A percentile compares a stretch with the other conserved stretches of the same genome.
phyloP scores from a whole-genome alignment of 2,329 filamentous ascomycete species.

The Exophiala aquamarina region DNA sequence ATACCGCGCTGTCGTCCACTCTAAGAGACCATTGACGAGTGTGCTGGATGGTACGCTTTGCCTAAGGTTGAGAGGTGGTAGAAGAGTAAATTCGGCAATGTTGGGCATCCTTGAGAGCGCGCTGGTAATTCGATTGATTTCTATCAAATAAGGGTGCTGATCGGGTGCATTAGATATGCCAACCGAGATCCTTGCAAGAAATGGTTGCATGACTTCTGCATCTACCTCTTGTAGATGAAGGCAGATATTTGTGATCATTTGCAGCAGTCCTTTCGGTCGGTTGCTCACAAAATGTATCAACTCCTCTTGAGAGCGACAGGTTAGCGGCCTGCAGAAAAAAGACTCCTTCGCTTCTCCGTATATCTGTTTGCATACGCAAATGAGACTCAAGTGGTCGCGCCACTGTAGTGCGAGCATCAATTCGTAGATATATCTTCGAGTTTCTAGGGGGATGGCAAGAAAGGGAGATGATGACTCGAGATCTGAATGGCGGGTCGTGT shows the following conservation, averaged over 20 bases:
- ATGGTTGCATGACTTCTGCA: conserved; percentile 11
- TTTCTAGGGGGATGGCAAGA: conserved; percentile 17
- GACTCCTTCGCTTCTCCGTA: conserved; percentile 17
- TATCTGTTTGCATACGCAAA: conserved; percentile 17
- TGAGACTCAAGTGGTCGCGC: conserved; percentile 14
- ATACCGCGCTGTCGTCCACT: conserved; percentile 8
- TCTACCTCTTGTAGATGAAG: conserved; percentile 14
- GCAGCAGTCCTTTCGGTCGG: conserved; percentile 1
- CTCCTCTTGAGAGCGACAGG: conserved; percentile 12
- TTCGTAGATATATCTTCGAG: conserved; percentile 17
- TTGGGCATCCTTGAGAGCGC: conserved; percentile 11
- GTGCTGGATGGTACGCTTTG: conserved; percentile 10
- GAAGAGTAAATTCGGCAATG: conserved; percentile 8
- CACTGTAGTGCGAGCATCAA: conserved; percentile 8
- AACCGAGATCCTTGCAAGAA: conserved; percentile 3
- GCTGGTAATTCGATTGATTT: conserved; percentile 15
- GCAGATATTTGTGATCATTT: conserved; percentile 11
- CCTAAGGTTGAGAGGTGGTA: conserved; percentile 1
- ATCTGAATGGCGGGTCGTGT: too few relatives aligned
- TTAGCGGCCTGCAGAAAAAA: conserved; percentile 16
- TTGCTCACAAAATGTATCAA: conserved; percentile 11
- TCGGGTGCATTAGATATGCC: not conserved
- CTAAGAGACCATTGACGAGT: conserved; percentile 11
- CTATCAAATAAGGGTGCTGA: conserved; percentile 17
- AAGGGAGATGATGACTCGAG: conserved; percentile 1